Evolutionary conservation across 441 rosid genomes (phyloP), one percentile per base, ranked within the genome.

Genomic region (Euphorbia corollata): DNA sequence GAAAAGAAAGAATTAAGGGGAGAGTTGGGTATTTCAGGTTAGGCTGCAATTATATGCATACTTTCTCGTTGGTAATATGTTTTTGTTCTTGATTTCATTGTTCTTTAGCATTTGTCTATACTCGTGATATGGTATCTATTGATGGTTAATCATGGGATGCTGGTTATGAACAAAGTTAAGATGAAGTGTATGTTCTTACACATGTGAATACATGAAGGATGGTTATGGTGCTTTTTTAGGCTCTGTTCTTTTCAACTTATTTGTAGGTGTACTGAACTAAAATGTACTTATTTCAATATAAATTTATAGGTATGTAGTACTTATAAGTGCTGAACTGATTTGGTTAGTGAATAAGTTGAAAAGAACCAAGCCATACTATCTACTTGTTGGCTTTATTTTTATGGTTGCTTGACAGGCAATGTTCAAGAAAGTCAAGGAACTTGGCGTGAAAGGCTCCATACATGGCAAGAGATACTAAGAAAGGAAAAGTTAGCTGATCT

Each of bases 391-490:
- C 59, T 16, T 51, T 61, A 60, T 53, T 59, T 8, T 60, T 27
- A 57, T 78, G 55, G 57, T 74, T 74, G 63, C 39, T 61, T 73
- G 73, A 65, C 78, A 87, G 92, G 75, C 72, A 82, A 87, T 71
- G 79, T 36, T 76, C 77, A 70, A 43, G 78, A 71, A 68, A 80
- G 69, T 65, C 64, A 64, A 62, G 81, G 83, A 74, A 81, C 85
- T 39, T 93, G 97, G 99, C 90, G 80, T 75, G 89, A 87, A 71
- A 87, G 97, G 76, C 88, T 92, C 67, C 81, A 70, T 45, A 58
- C 64, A 13, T 92, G 98, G 98, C 84, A 86, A 77, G 90, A 81
- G 74, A 80, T 90, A 72, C 76, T 92, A 10, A 77, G 71, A 72
- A 82, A 83, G 73, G 98, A 90, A 66, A 86, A 88, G 74, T 12